phyloP scores from a whole-genome alignment of 352 stramenopile species.

The Sclerospora graminicola region DNA sequence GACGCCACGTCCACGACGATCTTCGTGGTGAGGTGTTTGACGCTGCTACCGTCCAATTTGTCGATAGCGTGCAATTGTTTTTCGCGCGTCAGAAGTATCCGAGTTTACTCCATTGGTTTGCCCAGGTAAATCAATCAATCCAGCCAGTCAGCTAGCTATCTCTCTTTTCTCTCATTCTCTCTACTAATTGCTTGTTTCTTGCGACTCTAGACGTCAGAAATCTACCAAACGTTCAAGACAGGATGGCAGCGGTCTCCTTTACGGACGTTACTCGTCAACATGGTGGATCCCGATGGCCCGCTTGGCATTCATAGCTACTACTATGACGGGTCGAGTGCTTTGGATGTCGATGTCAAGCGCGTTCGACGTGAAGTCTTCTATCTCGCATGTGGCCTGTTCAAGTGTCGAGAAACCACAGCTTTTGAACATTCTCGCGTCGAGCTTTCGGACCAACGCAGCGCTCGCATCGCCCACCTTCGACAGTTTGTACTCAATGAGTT shows the following conservation, averaged over 20 bases:
- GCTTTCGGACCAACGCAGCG: slow-evolving; percentile 2
- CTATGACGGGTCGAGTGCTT: slow-evolving; percentile 21
- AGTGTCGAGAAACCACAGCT: slow-evolving; percentile 46
- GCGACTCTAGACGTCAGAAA: slow-evolving; percentile 62
- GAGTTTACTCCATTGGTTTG: slow-evolving; percentile 75
- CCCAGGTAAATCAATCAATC: slow-evolving; percentile 53
- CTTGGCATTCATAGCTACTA: slow-evolving; percentile 80
- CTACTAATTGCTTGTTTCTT: no score
- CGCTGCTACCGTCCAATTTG: slow-evolving; percentile 34
- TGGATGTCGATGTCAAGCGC: slow-evolving; percentile 27
- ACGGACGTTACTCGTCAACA: slow-evolving; percentile 60
- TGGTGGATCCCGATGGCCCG: slow-evolving; percentile 66
- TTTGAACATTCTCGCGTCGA: slow-evolving; percentile 42
- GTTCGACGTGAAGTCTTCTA: slow-evolving; percentile 76
- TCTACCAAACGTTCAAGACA: slow-evolving; percentile 62
- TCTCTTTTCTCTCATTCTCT: no score
- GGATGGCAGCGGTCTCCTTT: slow-evolving; percentile 54
- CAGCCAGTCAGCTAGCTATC: no score
- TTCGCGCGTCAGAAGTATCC: slow-evolving; percentile 79
- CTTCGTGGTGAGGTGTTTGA: slow-evolving; percentile 29
- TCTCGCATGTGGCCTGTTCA: slow-evolving; percentile 57
- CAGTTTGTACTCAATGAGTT: slow-evolving; percentile 52
- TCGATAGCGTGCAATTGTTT: slow-evolving; percentile 68
- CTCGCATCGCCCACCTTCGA: slow-evolving; percentile 31
- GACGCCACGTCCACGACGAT: slow-evolving; percentile 16